Conservation (phyloP, 164 flowering plant genomes). For the Stephania yunnanensis region DNA sequence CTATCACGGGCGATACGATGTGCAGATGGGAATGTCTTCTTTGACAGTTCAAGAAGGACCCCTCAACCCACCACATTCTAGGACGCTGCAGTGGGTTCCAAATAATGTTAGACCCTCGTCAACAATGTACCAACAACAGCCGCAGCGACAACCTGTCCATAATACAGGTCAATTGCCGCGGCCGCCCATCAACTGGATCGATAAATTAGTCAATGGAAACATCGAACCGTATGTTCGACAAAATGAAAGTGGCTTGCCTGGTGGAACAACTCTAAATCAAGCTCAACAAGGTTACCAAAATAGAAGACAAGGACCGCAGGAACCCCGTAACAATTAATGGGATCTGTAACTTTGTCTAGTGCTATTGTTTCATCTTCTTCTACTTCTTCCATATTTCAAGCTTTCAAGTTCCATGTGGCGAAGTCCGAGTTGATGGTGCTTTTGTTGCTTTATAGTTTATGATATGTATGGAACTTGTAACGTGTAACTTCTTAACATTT, state of each 20-base stretch:
- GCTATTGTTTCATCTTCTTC: too few relatives aligned
- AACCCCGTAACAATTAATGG: not conserved
- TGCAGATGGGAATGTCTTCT: conserved; percentile 40
- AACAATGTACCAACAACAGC: not conserved
- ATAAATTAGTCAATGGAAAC: conserved; percentile 24
- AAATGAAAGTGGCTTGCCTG: conserved; percentile 25
- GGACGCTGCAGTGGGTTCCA: conserved; percentile 17
- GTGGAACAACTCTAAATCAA: conserved; percentile 25
- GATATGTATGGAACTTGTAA: too few relatives aligned
- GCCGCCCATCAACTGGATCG: conserved; percentile 73
- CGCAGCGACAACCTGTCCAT: conserved; percentile 20
- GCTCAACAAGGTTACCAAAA: conserved; percentile 50
- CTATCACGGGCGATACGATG: conserved; percentile 32
- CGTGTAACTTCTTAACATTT: too few relatives aligned
- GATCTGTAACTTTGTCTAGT: not conserved
- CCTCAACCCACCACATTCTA: conserved; percentile 14
- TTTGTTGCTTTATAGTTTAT: too few relatives aligned
- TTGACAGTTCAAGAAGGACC: conserved; percentile 43
- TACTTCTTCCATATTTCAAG: too few relatives aligned
- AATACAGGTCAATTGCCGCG: conserved; percentile 39
- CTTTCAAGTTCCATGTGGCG: too few relatives aligned
- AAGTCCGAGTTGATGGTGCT: too few relatives aligned
- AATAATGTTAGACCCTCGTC: conserved; percentile 21
- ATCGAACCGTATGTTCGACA: conserved; percentile 26
- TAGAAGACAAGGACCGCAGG: conserved; percentile 30